Conservation (phyloP, 768 basidiomycete genomes). For the Cystobasidium tubakii region DNA sequence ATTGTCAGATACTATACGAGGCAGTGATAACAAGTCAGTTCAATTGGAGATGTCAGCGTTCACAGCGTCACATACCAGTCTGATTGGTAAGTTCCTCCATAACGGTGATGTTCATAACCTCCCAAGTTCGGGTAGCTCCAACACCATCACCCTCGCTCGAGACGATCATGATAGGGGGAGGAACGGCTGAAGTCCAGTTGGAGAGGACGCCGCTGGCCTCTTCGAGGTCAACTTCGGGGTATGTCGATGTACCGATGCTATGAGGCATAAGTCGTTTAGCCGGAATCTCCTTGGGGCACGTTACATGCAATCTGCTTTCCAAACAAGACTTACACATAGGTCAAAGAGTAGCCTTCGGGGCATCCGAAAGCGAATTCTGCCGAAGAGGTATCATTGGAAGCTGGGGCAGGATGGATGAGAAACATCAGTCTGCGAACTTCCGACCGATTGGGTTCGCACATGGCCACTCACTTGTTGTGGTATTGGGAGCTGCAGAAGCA, state of each 20-base stretch:
- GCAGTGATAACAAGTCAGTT: too few species aligned
- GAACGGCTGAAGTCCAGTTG: conserved; percentile 23
- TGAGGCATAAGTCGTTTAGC: not conserved
- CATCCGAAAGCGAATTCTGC: conserved; percentile 20
- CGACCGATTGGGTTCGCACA: too few species aligned
- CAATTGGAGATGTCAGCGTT: too few species aligned
- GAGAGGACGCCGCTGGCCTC: conserved; percentile 8
- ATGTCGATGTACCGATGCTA: conserved; percentile 18
- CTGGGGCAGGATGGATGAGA: not conserved
- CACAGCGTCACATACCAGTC: not conserved
- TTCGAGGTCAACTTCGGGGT: conserved; percentile 3
- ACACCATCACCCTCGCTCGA: conserved; percentile 11
- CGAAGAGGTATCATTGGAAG: not conserved
- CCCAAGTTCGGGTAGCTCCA: conserved; percentile 26
- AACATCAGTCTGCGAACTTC: too few species aligned
- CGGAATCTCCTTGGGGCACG: not conserved
- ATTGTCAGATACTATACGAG: not conserved
- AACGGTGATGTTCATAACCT: not conserved
- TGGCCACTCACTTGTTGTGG: not conserved
- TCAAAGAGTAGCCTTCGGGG: conserved; percentile 19
- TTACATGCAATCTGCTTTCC: not conserved
- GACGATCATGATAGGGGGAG: conserved; percentile 25
- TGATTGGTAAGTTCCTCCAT: conserved; percentile 10
- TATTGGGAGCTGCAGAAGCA: not conserved
- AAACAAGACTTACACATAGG: conserved; percentile 15